phyloP scores from a whole-genome alignment of 2,329 filamentous ascomycete genomes.

The Drechslerella dactyloides region DNA sequence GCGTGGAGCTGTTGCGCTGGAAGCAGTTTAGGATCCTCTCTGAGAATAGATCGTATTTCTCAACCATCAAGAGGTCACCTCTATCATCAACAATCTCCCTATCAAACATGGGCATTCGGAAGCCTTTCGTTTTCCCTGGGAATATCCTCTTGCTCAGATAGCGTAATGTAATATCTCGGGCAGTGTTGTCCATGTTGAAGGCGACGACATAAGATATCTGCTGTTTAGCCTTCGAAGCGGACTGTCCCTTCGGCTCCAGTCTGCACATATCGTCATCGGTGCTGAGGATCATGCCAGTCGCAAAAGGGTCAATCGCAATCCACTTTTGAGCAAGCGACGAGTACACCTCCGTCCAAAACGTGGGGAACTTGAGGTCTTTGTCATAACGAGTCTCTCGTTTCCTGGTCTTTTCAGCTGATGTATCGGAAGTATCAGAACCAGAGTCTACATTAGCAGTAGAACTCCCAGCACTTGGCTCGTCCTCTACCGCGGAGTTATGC shows the following conservation, averaged over 20 bases:
- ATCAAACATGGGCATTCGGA: slow-evolving; percentile 78
- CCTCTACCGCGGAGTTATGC: slow-evolving; percentile 57
- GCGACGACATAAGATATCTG: slow-evolving; percentile 88
- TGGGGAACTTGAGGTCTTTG: slow-evolving; percentile 45
- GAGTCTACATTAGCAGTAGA: slow-evolving; percentile 4
- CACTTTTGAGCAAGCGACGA: slow-evolving; percentile 87
- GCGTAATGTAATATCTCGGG: slow-evolving; percentile 91
- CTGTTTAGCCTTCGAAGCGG: slow-evolving; percentile 84
- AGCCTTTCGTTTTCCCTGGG: slow-evolving; percentile 88
- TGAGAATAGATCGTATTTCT: slow-evolving; percentile 88
- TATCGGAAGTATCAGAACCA: slow-evolving; percentile 4
- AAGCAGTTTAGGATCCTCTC: slow-evolving; percentile 80
- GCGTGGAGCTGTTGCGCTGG: slow-evolving; percentile 71
- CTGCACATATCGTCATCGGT: slow-evolving; percentile 69
- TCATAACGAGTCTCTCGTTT: slow-evolving; percentile 51
- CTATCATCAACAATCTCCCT: slow-evolving; percentile 77
- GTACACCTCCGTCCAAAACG: slow-evolving; percentile 82
- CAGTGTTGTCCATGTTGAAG: slow-evolving; percentile 80
- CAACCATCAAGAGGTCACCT: slow-evolving; percentile 77
- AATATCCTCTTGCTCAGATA: slow-evolving; percentile 82
- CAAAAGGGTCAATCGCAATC: slow-evolving; percentile 84
- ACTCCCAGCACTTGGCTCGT: slow-evolving; percentile 22
- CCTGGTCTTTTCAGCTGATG: neutral
- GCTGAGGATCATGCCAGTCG: slow-evolving; percentile 57
- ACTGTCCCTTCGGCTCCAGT: slow-evolving; percentile 81